These are phyloP conservation scores for Kokia cookei DNA, from an alignment of 441 rosid genomes.

Conservation along the genomic window DNA sequence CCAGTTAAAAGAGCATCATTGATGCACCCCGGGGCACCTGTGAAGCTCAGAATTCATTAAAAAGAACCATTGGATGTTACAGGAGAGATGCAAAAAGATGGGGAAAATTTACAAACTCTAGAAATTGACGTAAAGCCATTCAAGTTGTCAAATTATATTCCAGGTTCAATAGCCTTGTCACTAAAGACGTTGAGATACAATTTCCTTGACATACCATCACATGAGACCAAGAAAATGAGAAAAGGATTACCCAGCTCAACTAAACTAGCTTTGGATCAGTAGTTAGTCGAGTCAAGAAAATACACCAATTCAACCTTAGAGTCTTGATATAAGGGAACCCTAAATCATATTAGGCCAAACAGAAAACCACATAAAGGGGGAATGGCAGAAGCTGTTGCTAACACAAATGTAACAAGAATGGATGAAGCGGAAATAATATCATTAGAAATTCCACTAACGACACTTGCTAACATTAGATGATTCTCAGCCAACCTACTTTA, in stretches of 20 bases:
- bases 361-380: background rate
- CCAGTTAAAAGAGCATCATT: conserved; percentile 87
- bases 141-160: background rate
- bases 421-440: background rate
- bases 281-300: background rate
- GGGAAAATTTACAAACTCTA: background rate
- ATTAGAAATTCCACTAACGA: background rate
- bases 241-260: background rate
- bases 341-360: background rate
- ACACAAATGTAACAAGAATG: background rate
- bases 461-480: background rate
- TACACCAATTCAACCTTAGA: background rate
- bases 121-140: background rate
- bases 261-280: background rate
- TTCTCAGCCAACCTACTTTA: background rate
- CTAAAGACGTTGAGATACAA: background rate
- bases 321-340: background rate
- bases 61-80: background rate
- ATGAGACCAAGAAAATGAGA: background rate
- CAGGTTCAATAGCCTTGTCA: background rate
- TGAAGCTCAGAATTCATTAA: conserved; percentile 13
- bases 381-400: background rate
- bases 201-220: background rate
- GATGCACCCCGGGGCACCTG: conserved; percentile 89
- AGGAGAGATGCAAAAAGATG: background rate